Evolutionary conservation across 192 early-diverging fungal genomes (phyloP), one percentile per base, ranked within the genome.

Genomic region (Anaeromyces robustus): DNA sequence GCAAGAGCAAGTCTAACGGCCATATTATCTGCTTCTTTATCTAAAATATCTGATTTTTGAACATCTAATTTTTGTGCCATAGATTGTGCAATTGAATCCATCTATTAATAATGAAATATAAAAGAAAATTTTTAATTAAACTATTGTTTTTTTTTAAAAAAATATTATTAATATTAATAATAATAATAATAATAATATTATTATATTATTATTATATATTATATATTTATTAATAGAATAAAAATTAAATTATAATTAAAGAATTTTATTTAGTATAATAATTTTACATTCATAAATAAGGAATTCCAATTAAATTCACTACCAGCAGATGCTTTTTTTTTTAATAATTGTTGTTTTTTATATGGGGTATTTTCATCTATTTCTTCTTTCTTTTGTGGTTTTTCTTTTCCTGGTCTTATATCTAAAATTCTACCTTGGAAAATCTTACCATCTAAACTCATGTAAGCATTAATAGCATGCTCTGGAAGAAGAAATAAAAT

Each of bases 301-400:
- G 90, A 91, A 88, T 97, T 98, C 97, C 97, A 99, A 86, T 95
- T 97, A 78, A 95, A 96, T 81, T 95, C 95, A 83, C 90, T 94
- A 29, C 87, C 88, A 29, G 94, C 93, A 39, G 90, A 83, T 17
- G 89, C 90, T 86, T 94, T 96, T 81, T 89, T 87, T 84, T 95
- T 92, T 77, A 88, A 84, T 39, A 97, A 96, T 82, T 92, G 91
- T 85, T 98, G 89, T 80, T 91, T 89, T 86, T 98, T 97, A 79
- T 87, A 87, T n/a, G 78, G 77, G 13, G 82, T 80, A 59, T 83
- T 79, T 26, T 78, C 80, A 19, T 68, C 43, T 5, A 37, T 89
- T 86, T 87, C 88, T 77, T 94, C 92, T 78, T 88, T 86, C 5
- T 87, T 81, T 81, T 86, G 83, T 29, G 90, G 92, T 83, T 95